Percentiles rank a stretch among this genome's conserved stretches.
phyloP scores from a whole-genome alignment of 192 early-diverging fungal genomes.

The Rhizoclosmatium globosum region DNA sequence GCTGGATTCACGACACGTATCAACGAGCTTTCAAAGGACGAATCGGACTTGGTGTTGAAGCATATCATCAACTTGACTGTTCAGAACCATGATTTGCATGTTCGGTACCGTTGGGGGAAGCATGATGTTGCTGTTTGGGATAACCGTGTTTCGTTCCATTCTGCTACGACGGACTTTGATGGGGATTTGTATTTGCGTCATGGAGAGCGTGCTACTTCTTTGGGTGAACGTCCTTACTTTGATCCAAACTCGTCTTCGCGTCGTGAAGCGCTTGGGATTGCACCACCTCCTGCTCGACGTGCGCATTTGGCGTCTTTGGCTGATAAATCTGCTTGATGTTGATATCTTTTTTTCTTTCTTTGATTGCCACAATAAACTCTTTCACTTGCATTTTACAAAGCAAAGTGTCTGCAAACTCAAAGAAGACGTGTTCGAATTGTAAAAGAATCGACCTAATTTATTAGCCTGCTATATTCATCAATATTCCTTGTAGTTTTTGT shows the following conservation, averaged over 20 bases:
- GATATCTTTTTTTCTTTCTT: no score
- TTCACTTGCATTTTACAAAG: no score
- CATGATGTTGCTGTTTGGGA: constrained; percentile 56
- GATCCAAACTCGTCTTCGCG: constrained; percentile 25
- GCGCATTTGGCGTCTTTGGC: not conserved
- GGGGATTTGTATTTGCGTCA: constrained; percentile 29
- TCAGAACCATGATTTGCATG: constrained; percentile 59
- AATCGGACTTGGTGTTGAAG: constrained; percentile 60
- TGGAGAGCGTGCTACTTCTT: constrained; percentile 46
- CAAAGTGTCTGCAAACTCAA: no score
- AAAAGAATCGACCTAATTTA: no score
- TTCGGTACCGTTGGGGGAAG: constrained; percentile 53
- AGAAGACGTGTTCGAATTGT: no score
- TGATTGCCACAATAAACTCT: no score
- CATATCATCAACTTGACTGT: constrained; percentile 62
- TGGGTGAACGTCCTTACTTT: constrained; percentile 50
- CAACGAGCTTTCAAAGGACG: no score
- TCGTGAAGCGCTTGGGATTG: constrained; percentile 11
- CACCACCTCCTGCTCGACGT: not conserved
- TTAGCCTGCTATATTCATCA: no score
- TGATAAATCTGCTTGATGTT: no score
- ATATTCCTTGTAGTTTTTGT: no score
- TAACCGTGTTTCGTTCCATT: constrained; percentile 46
- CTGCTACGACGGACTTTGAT: constrained; percentile 42
- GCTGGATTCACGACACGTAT: constrained; percentile 65